phyloP scores from a whole-genome alignment of 176 grass and related monocot genomes.

The Raddia distichophylla region DNA sequence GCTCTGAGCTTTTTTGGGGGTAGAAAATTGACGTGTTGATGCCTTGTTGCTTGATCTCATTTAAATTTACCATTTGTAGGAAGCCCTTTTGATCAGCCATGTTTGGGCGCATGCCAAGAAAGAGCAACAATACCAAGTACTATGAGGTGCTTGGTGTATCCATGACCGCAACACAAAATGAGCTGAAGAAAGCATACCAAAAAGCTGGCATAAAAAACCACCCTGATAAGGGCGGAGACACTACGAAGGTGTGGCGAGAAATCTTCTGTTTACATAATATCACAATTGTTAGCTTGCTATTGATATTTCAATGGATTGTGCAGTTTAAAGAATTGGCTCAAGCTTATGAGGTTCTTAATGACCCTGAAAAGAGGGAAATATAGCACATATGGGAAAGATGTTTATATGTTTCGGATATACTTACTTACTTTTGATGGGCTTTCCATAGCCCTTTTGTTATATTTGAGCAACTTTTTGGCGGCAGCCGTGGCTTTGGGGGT shows the following conservation, averaged over 20 bases:
- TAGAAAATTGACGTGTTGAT: background rate
- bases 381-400: conserved; percentile 97
- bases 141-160: conserved; percentile 92
- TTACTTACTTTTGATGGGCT: too few relatives aligned
- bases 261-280: conserved; percentile 4
- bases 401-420: too few relatives aligned
- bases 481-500: conserved; percentile 62
- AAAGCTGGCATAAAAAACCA: conserved; percentile 94
- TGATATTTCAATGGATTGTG: conserved; percentile 10
- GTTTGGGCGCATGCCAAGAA: conserved; percentile 92
- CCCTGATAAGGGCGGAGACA: conserved; percentile 95
- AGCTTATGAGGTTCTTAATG: conserved; percentile 92
- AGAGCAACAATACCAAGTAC: conserved; percentile 87
- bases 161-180: conserved; percentile 76
- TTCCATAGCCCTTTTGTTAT: conserved; percentile 86
- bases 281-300: background rate
- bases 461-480: conserved; percentile 87
- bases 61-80: conserved; percentile 18
- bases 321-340: conserved; percentile 97
- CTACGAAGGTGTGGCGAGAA: conserved; percentile 68
- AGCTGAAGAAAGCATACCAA: conserved; percentile 88
- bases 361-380: conserved; percentile 89
- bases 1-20: background rate
- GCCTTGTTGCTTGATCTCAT: conserved; percentile 3
- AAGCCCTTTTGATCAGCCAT: conserved; percentile 52